phyloP scores from a whole-genome alignment of 495 filamentous ascomycete species.

The Cairneyella variabilis region DNA sequence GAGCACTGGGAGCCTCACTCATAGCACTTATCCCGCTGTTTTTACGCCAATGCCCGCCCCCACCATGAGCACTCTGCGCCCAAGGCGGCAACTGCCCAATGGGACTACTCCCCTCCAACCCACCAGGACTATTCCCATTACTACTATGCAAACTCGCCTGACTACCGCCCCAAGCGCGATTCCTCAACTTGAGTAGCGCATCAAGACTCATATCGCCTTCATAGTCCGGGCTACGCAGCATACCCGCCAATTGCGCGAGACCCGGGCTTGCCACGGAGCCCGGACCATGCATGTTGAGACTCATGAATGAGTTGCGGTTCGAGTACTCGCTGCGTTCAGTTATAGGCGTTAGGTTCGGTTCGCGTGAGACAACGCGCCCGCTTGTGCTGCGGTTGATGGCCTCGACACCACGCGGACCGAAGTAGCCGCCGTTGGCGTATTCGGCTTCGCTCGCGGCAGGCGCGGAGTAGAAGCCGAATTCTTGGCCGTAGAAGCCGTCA shows the following conservation, averaged over 20 bases:
- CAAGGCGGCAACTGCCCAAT: conserved; percentile 16
- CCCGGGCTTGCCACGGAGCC: conserved; percentile 47
- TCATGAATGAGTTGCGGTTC: conserved; percentile 86
- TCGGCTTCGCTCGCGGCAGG: conserved; percentile 39
- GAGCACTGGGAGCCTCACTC: conserved; percentile 7
- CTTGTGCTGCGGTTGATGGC: conserved; percentile 62
- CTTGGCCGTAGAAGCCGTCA: conserved; percentile 91
- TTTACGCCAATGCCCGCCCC: conserved; percentile 14
- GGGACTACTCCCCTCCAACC: conserved; percentile 5
- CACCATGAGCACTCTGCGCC: not conserved
- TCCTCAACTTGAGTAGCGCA: conserved; percentile 67
- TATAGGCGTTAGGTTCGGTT: conserved; percentile 93
- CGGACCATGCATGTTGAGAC: conserved; percentile 54
- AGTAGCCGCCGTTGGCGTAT: conserved; percentile 84
- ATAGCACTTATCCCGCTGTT: conserved; percentile 20
- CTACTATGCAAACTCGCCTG: conserved; percentile 66
- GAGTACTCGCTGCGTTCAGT: conserved; percentile 95
- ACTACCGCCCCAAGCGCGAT: conserved; percentile 76
- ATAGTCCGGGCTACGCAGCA: conserved; percentile 45
- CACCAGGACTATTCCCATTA: conserved; percentile 30
- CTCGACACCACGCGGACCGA: conserved; percentile 64
- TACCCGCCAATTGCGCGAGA: conserved; percentile 66
- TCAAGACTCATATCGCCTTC: conserved; percentile 68
- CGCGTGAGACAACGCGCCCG: conserved; percentile 67
- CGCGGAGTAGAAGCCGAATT: conserved; percentile 97